Base-by-base conservation (phyloP, 495 filamentous ascomycete genomes). In the Aspergillus haitiensis region DNA sequence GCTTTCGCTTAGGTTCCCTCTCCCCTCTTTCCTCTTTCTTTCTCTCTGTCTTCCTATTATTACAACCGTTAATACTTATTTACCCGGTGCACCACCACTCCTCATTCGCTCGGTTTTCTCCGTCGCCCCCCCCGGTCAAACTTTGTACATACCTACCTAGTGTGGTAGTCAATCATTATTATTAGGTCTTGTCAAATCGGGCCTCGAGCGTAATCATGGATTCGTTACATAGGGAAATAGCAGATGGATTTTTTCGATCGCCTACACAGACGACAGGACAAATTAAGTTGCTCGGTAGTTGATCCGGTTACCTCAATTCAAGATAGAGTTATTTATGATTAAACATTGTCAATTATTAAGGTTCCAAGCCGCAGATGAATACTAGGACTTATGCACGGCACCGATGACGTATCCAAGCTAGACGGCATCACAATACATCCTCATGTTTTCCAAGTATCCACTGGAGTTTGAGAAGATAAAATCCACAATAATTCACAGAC, bases 1-100 rank as follows among this genome's bases (percentile, higher is more conserved):
- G 44, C 27, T 47, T 18, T 52, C 60, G 60, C 18, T 42, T 48
- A 58, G 55, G 62, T 32, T 44, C 40, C 68, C 63, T 50, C 56
- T 72, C 37, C 16, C 16, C 50, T 18, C n/a, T 21, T 16, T n/a
- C 50, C 36, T 13, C 34, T 45, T 53, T 18, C 5, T 27, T n/a
- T 27, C 39, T 56, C n/a, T 16, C 2, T 8, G 44, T 7, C 44
- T 16, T 4, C 21, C 27, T 16, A 21, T 46, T 9, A 5, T n/a
- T 46, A 40, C 11, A 42, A 42, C 44, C 9, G n/a, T 21, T 16
- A 18, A 47, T 40, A n/a, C 11, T 47, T 15, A 16, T 16, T 47
- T 16, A 6, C 21, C 44, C 15, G 44, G n/a, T 9, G 21, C 21
- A 27, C 21, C 21, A 18, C 9, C 44, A 7, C 44, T 18, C 27